A percentile compares a stretch with the other conserved stretches of the same genome.
Evolutionary conservation across 2,329 filamentous ascomycete species (phyloP).

Genomic region (Dothistroma septosporum): DNA sequence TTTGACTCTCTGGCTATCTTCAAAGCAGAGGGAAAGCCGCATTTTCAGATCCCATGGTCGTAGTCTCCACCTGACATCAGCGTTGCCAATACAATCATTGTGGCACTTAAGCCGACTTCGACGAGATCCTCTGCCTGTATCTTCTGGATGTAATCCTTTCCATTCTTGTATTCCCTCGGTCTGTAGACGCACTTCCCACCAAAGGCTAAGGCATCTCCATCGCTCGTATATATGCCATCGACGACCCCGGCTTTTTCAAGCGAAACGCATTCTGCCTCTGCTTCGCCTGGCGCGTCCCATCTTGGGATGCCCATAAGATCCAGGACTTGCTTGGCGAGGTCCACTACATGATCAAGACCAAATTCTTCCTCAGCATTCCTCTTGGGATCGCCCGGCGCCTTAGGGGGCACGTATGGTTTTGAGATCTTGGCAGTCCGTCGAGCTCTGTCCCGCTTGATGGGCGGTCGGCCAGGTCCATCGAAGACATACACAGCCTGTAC

Average conservation of each 20-base stretch:
- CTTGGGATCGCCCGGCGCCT: neutral
- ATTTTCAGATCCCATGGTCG: neutral
- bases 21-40: neutral
- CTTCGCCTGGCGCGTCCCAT: constrained; percentile 1
- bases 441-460: neutral
- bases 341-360: neutral
- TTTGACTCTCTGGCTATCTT: neutral
- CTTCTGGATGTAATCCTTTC: neutral
- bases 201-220: constrained; percentile 4
- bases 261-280: constrained; percentile 6
- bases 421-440: neutral
- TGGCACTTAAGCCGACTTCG: neutral
- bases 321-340: neutral
- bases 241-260: constrained; percentile 1
- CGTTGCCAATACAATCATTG: neutral
- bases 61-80: constrained; percentile 3
- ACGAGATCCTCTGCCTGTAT: neutral
- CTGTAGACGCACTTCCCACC: neutral
- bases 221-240: neutral
- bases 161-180: neutral
- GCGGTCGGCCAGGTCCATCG: constrained; percentile 2
- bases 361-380: neutral
- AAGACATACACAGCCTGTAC: constrained; percentile 4
- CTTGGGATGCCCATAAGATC: neutral
- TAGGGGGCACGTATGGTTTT: neutral